Base-by-base conservation (phyloP, 148 eudicot genomes). In the Amaranthus palmeri region DNA sequence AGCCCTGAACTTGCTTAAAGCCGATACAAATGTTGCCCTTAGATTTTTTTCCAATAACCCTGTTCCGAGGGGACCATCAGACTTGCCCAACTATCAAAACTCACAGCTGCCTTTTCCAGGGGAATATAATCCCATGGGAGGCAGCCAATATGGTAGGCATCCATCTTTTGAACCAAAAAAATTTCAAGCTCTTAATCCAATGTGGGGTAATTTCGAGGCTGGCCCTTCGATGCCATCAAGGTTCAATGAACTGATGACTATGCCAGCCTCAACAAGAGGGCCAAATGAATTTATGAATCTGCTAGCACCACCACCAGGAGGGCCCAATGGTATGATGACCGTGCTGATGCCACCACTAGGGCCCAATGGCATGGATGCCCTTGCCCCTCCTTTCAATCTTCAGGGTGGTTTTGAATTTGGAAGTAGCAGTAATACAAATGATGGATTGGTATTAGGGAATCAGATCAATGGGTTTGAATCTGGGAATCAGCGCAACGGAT, bases 351-450 rank as follows among this genome's bases (percentile, higher is more conserved):
- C 36, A 25, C 36, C 36, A 25, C 36, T 25, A 25, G 71, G 13
- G 7, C 53, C 6, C 5, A 10, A 8, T 71, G 13, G 18, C 52
- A 4, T 36, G 17, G 9, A 45, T 56, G 50, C 25, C 41, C 51
- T 48, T 4, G 4, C n/a, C 54, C 17, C 51, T 18, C 46, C 73
- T 10, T 48, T 6, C 40, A 17, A 62, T 7, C 55, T 7, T 45
- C 55, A 57, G 4, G 74, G 64, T 8, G 73, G 74, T 41, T 76
- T 54, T 10, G 45, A 41, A 14, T 63, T 59, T 50, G 73, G 68
- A 17, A 46, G 61, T 51, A 54, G 48, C n/a, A 41, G 9, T n/a
- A 9, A 42, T 54, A 68, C 60, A 59, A 10, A 45, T 55, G 50
- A 25, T 57, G 57, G 36, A 46, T n/a, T 25, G 36, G 36, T 0